Evolutionary conservation across 306 rosid species (phyloP).

Genomic region (Vicia sativa): DNA sequence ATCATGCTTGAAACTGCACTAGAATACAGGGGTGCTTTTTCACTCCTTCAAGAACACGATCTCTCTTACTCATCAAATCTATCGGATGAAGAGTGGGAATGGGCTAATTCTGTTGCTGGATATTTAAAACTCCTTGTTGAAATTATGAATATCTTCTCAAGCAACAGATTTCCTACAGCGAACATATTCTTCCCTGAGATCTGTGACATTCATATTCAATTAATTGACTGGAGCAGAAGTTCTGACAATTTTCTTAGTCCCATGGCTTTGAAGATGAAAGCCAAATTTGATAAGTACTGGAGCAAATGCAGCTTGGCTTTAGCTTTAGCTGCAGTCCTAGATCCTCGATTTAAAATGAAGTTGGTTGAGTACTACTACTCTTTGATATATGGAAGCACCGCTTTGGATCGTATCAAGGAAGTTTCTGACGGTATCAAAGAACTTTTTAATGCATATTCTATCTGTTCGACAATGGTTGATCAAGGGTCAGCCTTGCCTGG

Average conservation of each 20-base stretch:
- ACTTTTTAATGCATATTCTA: slow-evolving; percentile 80
- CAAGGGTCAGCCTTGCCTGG: slow-evolving; percentile 90
- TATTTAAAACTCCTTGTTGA: slow-evolving; percentile 84
- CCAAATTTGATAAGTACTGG: slow-evolving; percentile 90
- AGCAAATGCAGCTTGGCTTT: slow-evolving; percentile 82
- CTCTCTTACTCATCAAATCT: slow-evolving; percentile 57
- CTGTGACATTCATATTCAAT: slow-evolving; percentile 81
- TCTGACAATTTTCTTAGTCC: slow-evolving; percentile 70
- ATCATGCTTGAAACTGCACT: slow-evolving; percentile 81
- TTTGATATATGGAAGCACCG: slow-evolving; percentile 85
- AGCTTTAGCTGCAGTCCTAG: slow-evolving; percentile 89
- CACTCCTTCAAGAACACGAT: slow-evolving; percentile 70
- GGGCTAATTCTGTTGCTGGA: slow-evolving; percentile 56
- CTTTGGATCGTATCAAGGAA: slow-evolving; percentile 86
- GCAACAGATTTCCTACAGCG: slow-evolving; percentile 72
- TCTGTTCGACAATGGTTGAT: slow-evolving; percentile 83
- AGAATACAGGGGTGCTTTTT: slow-evolving; percentile 75
- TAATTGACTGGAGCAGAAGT: slow-evolving; percentile 91
- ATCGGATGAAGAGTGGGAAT: slow-evolving; percentile 85
- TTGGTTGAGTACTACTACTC: slow-evolving; percentile 96
- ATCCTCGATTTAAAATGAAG: slow-evolving; percentile 94
- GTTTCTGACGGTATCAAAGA: slow-evolving; percentile 82
- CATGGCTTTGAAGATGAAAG: slow-evolving; percentile 74
- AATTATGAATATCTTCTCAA: slow-evolving; percentile 62
- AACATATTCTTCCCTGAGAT: slow-evolving; percentile 89